These are phyloP conservation scores for Spinellus fusiger DNA, from an alignment of 192 early-diverging fungal species.

Conservation along the genomic window DNA sequence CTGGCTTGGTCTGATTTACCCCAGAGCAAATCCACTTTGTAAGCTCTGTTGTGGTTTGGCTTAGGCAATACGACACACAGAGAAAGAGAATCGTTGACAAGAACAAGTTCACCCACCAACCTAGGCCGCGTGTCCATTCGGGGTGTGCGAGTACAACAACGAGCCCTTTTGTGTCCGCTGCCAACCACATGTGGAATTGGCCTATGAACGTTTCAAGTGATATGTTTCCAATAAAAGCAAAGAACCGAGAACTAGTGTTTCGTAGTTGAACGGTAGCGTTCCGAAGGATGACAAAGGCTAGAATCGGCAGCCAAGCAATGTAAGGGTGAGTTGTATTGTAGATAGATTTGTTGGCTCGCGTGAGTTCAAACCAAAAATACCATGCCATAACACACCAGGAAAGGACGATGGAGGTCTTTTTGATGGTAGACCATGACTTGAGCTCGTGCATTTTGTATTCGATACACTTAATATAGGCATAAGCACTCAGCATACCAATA, in stretches of 20 bases:
- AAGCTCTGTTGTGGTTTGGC: constrained; percentile 34
- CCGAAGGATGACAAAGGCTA: constrained; percentile 62
- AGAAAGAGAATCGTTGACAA: constrained; percentile 45
- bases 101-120: constrained; percentile 49
- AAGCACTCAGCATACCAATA: constrained; percentile 61
- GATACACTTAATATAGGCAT: constrained; percentile 36
- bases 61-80: constrained; percentile 38
- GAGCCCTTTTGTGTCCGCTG: constrained; percentile 67
- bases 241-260: constrained; percentile 45
- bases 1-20: too few species aligned
- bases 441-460: constrained; percentile 30
- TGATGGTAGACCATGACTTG: constrained; percentile 37
- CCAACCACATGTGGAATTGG: constrained; percentile 77
- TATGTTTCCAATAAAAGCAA: constrained; percentile 53
- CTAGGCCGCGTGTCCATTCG: constrained; percentile 28
- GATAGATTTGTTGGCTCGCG: constrained; percentile 43
- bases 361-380: constrained; percentile 53
- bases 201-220: constrained; percentile 77
- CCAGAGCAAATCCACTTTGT: constrained; percentile 18
- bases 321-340: constrained; percentile 70
- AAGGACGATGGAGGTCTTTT: constrained; percentile 27
- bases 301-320: constrained; percentile 54
- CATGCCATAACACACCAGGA: constrained; percentile 37
- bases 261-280: constrained; percentile 55
- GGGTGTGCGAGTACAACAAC: constrained; percentile 45